Percentiles rank a stretch among this genome's conserved stretches.
phyloP scores from a whole-genome alignment of 768 basidiomycete species.

The Suillus decipiens region DNA sequence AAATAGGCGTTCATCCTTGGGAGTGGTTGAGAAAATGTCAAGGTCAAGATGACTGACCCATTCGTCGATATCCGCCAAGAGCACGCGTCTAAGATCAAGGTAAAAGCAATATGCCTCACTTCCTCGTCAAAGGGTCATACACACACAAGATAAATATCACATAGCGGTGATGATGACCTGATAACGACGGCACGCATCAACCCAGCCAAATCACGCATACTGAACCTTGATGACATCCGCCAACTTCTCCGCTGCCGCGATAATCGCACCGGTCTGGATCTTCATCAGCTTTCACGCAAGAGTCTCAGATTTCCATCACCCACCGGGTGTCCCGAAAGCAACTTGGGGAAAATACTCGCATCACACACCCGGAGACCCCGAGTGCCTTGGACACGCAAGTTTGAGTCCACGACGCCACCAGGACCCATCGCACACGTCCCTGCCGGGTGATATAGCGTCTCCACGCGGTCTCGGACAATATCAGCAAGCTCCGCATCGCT shows the following conservation, averaged over 20 bases:
- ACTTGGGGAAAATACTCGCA: constrained; percentile 40
- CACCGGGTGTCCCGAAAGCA: constrained; percentile 40
- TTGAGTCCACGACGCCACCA: constrained; percentile 39
- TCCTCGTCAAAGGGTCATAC: too few relatives aligned
- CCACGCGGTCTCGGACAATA: constrained; percentile 34
- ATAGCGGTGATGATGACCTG: too few relatives aligned
- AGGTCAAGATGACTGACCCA: too few relatives aligned
- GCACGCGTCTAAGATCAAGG: too few relatives aligned
- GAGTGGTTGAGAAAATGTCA: too few relatives aligned
- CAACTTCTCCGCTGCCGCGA: constrained; percentile 38
- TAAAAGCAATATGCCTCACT: too few relatives aligned
- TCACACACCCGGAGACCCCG: constrained; percentile 40
- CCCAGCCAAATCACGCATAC: constrained; percentile 10
- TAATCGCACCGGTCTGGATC: constrained; percentile 28
- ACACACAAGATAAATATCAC: too few relatives aligned
- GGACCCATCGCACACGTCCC: constrained; percentile 20
- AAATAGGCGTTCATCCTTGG: too few relatives aligned
- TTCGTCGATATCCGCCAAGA: too few relatives aligned
- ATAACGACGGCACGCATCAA: too few relatives aligned
- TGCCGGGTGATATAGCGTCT: constrained; percentile 47
- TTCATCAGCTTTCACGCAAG: neutral
- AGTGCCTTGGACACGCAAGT: constrained; percentile 40
- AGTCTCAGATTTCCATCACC: constrained; percentile 11
- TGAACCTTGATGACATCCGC: constrained; percentile 36
- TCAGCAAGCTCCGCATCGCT: constrained; percentile 38